phyloP scores from a whole-genome alignment of 768 basidiomycete species.

The Tricholoma terreum region DNA sequence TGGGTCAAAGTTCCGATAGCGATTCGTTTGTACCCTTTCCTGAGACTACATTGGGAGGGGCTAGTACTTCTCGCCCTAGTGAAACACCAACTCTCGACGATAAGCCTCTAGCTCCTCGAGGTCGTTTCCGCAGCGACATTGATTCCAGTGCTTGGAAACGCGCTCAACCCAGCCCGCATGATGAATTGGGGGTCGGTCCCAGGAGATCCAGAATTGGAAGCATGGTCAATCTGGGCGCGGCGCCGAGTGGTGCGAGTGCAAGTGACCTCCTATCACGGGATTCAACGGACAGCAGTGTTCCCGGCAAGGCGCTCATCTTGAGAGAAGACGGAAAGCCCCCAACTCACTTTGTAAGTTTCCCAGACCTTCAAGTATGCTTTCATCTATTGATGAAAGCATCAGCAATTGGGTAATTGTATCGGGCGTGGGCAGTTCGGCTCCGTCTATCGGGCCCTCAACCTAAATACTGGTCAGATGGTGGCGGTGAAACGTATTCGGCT shows the following conservation, averaged over 20 bases:
- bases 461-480: slow-evolving; percentile 95
- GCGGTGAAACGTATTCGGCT: slow-evolving; percentile 96
- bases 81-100: slow-evolving; percentile 30
- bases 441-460: slow-evolving; percentile 91
- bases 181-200: slow-evolving; percentile 56
- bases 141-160: slow-evolving; percentile 55
- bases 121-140: slow-evolving; percentile 73
- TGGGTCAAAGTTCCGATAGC: slow-evolving; percentile 30
- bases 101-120: slow-evolving; percentile 45
- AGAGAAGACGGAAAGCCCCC: slow-evolving; percentile 78
- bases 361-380: slow-evolving; percentile 2
- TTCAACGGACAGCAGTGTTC: slow-evolving; percentile 60
- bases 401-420: slow-evolving; percentile 99
- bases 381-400: slow-evolving; percentile 12
- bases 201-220: slow-evolving; percentile 68
- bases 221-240: slow-evolving; percentile 60
- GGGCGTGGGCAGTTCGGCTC: slow-evolving; percentile 96
- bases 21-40: slow-evolving; percentile 64
- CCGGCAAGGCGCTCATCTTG: slow-evolving; percentile 69
- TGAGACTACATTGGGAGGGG: slow-evolving; percentile 52
- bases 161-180: slow-evolving; percentile 63
- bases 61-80: slow-evolving; percentile 35
- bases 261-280: slow-evolving; percentile 65
- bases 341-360: slow-evolving; percentile 71
- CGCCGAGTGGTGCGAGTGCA: slow-evolving; percentile 50